A percentile compares a stretch with the other conserved stretches of the same genome.
These are phyloP conservation scores for Ensete ventricosum DNA, from an alignment of 176 grass and related monocot genomes.

Conservation along the genomic window DNA sequence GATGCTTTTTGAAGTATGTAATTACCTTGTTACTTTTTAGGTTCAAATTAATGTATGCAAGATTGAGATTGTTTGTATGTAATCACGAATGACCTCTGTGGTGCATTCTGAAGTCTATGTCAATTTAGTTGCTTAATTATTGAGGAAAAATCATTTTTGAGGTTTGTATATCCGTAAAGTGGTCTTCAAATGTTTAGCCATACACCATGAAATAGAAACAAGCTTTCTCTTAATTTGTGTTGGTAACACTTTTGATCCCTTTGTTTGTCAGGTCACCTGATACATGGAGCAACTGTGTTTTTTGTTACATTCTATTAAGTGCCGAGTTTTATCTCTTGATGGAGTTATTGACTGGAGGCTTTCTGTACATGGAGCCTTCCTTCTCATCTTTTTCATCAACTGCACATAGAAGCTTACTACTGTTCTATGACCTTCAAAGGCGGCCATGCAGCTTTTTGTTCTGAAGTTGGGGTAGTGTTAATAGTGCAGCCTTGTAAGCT, in stretches of 20 bases:
- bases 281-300: conserved; percentile 69
- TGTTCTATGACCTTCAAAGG: conserved; percentile 20
- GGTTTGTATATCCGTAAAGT: too few species aligned
- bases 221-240: conserved; percentile 20
- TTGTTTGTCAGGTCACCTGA: conserved; percentile 38
- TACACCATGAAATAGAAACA: too few species aligned
- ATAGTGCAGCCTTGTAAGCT: conserved; percentile 22
- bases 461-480: conserved; percentile 40
- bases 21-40: too few species aligned
- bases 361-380: conserved; percentile 67
- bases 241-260: conserved; percentile 18
- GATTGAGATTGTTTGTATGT: too few species aligned
- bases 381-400: conserved; percentile 74
- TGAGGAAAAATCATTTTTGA: too few species aligned
- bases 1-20: too few species aligned
- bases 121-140: not conserved
- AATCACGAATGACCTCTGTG: too few species aligned
- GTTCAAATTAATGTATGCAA: too few species aligned
- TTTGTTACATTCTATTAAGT: conserved; percentile 50
- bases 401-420: conserved; percentile 49
- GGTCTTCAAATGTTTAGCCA: too few species aligned
- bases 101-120: not conserved
- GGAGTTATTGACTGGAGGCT: conserved; percentile 95
- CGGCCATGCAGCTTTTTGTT: conserved; percentile 40
- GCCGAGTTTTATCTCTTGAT: conserved; percentile 58